Conservation (phyloP, 179 eudicot genomes). For the Monotropa hypopitys region DNA sequence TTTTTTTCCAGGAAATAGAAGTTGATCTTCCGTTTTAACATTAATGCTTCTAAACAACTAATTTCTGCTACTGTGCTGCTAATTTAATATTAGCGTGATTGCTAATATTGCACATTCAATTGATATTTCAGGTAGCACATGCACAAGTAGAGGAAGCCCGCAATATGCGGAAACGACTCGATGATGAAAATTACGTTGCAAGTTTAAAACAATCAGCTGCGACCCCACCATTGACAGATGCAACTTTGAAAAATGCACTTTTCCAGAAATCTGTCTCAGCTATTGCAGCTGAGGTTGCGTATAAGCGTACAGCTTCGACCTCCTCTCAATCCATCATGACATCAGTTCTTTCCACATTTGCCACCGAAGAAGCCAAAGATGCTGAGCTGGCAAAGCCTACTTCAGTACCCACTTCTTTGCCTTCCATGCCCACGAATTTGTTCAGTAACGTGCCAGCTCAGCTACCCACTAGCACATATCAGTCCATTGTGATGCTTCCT, state of each 20-base stretch:
- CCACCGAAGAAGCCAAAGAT: conserved; percentile 77
- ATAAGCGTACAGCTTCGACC: conserved; percentile 81
- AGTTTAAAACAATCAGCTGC: conserved; percentile 18
- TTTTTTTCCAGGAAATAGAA: no score
- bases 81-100: neutral
- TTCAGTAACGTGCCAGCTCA: conserved; percentile 14
- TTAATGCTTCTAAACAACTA: neutral
- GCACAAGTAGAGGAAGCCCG: conserved; percentile 65
- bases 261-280: conserved; percentile 59
- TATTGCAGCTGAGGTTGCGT: conserved; percentile 91
- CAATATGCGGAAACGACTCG: conserved; percentile 49
- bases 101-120: neutral
- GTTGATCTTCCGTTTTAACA: no score
- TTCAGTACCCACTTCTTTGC: conserved; percentile 26
- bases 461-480: conserved; percentile 32
- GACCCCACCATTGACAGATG: conserved; percentile 15
- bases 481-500: conserved; percentile 29
- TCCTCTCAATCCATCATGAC: conserved; percentile 87
- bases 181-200: conserved; percentile 46
- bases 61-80: neutral
- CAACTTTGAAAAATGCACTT: conserved; percentile 19
- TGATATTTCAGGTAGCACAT: conserved; percentile 57
- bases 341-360: conserved; percentile 84
- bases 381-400: conserved; percentile 41
- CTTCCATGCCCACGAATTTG: conserved; percentile 17